Evolutionary conservation across 768 basidiomycete genomes (phyloP).

Genomic region (Tricholoma hemisulphureum): DNA sequence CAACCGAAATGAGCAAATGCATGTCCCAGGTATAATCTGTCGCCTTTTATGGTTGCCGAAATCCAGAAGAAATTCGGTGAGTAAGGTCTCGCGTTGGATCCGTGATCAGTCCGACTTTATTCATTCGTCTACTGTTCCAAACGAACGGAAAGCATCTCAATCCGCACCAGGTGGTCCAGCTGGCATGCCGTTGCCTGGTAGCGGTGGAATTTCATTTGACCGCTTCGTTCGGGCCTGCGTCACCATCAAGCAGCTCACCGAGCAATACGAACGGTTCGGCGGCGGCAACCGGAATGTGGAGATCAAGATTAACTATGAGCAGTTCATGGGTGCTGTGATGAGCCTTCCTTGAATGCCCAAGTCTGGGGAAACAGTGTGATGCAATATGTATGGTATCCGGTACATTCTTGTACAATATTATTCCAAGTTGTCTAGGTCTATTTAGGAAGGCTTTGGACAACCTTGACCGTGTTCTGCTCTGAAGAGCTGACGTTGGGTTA

Average conservation of each 20-base stretch:
- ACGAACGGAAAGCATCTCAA: constrained; percentile 59
- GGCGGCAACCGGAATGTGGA: constrained; percentile 70
- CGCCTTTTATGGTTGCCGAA: constrained; percentile 61
- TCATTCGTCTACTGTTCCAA: constrained; percentile 36
- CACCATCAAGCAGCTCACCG: constrained; percentile 73
- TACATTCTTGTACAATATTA: too few species aligned
- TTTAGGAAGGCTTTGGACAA: too few species aligned
- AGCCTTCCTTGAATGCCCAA: constrained; percentile 48
- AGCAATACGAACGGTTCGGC: constrained; percentile 59
- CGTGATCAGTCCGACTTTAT: constrained; percentile 2
- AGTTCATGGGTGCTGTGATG: constrained; percentile 69
- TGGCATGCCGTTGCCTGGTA: constrained; percentile 29
- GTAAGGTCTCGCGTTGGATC: constrained; percentile 9
- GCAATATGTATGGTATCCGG: too few species aligned
- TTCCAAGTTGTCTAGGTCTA: too few species aligned
- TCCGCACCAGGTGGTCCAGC: constrained; percentile 23
- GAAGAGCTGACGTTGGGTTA: too few species aligned
- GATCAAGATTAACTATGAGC: constrained; percentile 71
- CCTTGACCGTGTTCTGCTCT: too few species aligned
- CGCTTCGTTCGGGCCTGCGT: constrained; percentile 87
- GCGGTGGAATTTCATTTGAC: constrained; percentile 71
- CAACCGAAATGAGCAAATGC: background rate
- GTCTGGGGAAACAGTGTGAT: too few species aligned
- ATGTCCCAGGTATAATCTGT: constrained; percentile 56
- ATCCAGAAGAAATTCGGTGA: constrained; percentile 81